Evolutionary conservation across 805 yeast species (phyloP).

Genomic region (Ogataea paraovalis): DNA sequence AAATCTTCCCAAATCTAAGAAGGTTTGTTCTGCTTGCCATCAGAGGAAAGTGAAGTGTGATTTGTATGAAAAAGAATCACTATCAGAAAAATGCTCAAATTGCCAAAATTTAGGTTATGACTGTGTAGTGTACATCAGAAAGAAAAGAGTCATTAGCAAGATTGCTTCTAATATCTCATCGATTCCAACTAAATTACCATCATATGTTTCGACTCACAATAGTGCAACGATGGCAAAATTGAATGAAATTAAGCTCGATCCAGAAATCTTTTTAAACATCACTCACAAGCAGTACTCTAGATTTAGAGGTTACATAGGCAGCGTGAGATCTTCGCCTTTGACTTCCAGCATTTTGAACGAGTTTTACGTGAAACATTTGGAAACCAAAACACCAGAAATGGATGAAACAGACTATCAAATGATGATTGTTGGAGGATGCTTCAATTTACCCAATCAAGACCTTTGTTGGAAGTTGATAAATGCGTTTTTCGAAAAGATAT

Average conservation of each 20-base stretch:
- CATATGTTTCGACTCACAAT: conserved; percentile 6
- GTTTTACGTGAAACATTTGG: conserved; percentile 6
- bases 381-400: conserved; percentile 13
- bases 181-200: conserved; percentile 19
- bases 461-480: conserved; percentile 58
- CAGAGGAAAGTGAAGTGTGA: conserved; percentile 70
- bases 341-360: conserved; percentile 9
- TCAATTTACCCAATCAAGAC: conserved; percentile 56
- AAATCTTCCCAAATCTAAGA: conserved; percentile 53
- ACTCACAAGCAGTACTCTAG: conserved; percentile 5
- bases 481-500: conserved; percentile 56
- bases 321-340: conserved; percentile 7
- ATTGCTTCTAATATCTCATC: conserved; percentile 9
- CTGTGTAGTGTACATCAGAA: conserved; percentile 60
- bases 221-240: conserved; percentile 2
- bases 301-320: conserved; percentile 27
- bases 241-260: conserved; percentile 14
- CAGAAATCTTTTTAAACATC: conserved; percentile 4
- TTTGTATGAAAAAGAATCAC: conserved; percentile 38
- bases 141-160: conserved; percentile 34
- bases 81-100: conserved; percentile 51
- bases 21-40: conserved; percentile 70
- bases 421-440: conserved; percentile 64
- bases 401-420: conserved; percentile 54
- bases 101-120: conserved; percentile 67